Base-by-base conservation (phyloP, 371 early-diverging fungal species). In the Apophysomyces ossiformis region DNA sequence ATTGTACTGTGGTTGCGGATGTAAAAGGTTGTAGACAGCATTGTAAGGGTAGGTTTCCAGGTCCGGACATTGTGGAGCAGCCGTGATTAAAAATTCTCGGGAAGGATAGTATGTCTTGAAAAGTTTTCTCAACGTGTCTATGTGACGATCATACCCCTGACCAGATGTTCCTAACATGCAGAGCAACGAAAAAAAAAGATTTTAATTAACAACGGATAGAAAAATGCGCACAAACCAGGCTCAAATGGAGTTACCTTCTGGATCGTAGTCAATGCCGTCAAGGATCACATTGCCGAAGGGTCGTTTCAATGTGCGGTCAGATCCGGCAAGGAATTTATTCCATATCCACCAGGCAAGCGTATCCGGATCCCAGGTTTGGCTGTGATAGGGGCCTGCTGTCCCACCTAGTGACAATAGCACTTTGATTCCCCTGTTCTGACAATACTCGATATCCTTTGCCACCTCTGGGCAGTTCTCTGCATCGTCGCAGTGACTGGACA, bases 31-130 rank as follows among this genome's bases (percentile, higher is more conserved):
- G 50, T 74, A 74, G n/a, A 80, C 63, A 13, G 84, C 82, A 57
- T 76, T 74, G 37, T 76, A 75, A 0, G 77, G 64, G 60, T 83
- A 77, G n/a, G 76, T 72, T n/a, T 85, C 84, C 0, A 84, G 75
- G 65, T 78, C 90, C 0, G 86, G 85, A 35, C 79, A 80, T 70
- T 87, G 87, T 5, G 87, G 87, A 8, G 87, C 85, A 15, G 82
- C 83, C 8, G 83, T 76, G 38, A 87, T 72, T 44, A 75, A n/a
- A 45, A 66, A 78, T 16, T 75, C 56, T 2, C 73, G 70, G 37
- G 69, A 65, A 38, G 77, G 77, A 37, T 74, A 72, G 37, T 72
- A 81, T 73, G 78, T 84, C 78, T 44, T 76, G 67, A 62, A 73
- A 18, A 75, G 54, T 18, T 70, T 61, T 12, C 78, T 72, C 2